Evolutionary conservation across 2,329 filamentous ascomycete genomes (phyloP).

Genomic region (Colletotrichum lindemuthianum): DNA sequence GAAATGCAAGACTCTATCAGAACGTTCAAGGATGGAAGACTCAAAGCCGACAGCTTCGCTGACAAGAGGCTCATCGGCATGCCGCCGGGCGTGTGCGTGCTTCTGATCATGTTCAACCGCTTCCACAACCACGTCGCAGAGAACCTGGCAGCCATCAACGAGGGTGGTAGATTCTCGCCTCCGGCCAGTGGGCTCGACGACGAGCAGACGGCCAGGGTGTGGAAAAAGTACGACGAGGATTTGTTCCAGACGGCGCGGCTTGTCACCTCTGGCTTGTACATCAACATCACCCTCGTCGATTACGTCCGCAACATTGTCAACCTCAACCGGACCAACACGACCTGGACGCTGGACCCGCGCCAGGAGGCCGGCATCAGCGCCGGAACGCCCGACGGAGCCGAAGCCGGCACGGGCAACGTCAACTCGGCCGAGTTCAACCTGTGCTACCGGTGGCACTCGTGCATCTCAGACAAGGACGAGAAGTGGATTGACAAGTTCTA

Average conservation of each 20-base stretch:
- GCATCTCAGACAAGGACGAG: slow-evolving; percentile 79
- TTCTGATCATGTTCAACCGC: slow-evolving; percentile 81
- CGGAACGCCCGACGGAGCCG: slow-evolving; percentile 66
- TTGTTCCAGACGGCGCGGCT: slow-evolving; percentile 82
- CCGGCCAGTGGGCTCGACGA: slow-evolving; percentile 61
- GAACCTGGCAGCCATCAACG: slow-evolving; percentile 86
- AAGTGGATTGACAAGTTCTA: slow-evolving; percentile 82
- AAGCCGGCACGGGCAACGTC: slow-evolving; percentile 81
- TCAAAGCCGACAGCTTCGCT: slow-evolving; percentile 79
- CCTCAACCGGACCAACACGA: slow-evolving; percentile 74
- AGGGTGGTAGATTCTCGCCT: slow-evolving; percentile 79
- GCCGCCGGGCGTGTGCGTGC: slow-evolving; percentile 75
- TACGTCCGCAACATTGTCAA: slow-evolving; percentile 84
- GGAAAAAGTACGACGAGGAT: slow-evolving; percentile 79
- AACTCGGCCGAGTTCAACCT: slow-evolving; percentile 92
- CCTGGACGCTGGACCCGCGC: slow-evolving; percentile 77
- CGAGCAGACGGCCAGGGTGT: slow-evolving; percentile 61
- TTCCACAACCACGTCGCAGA: slow-evolving; percentile 90
- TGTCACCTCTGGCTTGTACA: slow-evolving; percentile 79
- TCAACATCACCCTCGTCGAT: slow-evolving; percentile 81
- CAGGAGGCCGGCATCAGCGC: slow-evolving; percentile 69
- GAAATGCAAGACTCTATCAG: slow-evolving; percentile 73
- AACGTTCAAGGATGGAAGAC: slow-evolving; percentile 74
- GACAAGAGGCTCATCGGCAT: slow-evolving; percentile 76
- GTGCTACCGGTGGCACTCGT: slow-evolving; percentile 88